A percentile compares a stretch with the other conserved stretches of the same genome.
phyloP scores from a whole-genome alignment of 164 flowering plant genomes.

The Hamamelis virginiana region DNA sequence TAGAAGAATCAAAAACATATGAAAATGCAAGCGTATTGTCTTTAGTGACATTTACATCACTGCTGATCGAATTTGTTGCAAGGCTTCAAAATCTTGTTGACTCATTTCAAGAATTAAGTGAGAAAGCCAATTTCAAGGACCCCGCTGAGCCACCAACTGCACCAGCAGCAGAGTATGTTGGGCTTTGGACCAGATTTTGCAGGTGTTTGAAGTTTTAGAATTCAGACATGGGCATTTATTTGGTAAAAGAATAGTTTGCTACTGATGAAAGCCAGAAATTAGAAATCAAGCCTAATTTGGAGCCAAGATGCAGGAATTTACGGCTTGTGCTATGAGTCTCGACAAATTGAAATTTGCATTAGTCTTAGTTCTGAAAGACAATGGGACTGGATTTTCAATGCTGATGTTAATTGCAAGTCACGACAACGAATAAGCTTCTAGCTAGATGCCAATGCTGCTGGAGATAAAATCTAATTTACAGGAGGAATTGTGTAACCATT shows the following conservation, averaged over 20 bases:
- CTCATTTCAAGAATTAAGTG: conserved; percentile 74
- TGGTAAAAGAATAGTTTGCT: background rate
- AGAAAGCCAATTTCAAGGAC: conserved; percentile 74
- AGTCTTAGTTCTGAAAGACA: too few relatives aligned
- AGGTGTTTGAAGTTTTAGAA: conserved; percentile 17
- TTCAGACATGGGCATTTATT: background rate
- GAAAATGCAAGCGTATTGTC: conserved; percentile 85
- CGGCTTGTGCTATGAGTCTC: too few relatives aligned
- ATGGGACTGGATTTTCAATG: too few relatives aligned
- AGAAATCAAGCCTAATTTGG: too few relatives aligned
- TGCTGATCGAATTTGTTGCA: conserved; percentile 91
- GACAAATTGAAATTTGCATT: too few relatives aligned
- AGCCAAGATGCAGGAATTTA: too few relatives aligned
- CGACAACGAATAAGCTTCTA: too few relatives aligned
- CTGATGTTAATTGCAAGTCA: too few relatives aligned
- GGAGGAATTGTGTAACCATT: too few relatives aligned
- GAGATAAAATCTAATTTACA: too few relatives aligned
- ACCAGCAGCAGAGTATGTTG: conserved; percentile 14
- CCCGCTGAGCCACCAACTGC: conserved; percentile 30
- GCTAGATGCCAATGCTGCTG: too few relatives aligned
- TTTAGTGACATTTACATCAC: conserved; percentile 78
- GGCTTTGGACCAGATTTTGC: conserved; percentile 45
- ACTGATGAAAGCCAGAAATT: too few relatives aligned
- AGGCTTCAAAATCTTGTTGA: conserved; percentile 86
- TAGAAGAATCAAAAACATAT: conserved; percentile 62